Evolutionary conservation across 2,329 filamentous ascomycete genomes (phyloP), one percentile per base, ranked within the genome.

Genomic region (Microsporum audouinii): DNA sequence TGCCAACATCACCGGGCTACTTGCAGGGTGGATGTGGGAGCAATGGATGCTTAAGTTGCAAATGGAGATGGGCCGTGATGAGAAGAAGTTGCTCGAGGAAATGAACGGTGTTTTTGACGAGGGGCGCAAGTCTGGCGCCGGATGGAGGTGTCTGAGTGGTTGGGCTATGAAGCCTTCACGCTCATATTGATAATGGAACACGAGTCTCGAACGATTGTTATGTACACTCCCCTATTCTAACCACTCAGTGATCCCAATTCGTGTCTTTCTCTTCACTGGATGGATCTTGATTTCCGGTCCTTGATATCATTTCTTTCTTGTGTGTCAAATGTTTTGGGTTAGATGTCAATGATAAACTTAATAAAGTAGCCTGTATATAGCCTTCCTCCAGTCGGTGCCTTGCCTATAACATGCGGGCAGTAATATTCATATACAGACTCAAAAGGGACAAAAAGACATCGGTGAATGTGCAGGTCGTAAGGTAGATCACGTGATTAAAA

Each of bases 11-110:
- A 88, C 88, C 10, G 91, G 91, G 23, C 77, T 97, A 45, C 84
- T 92, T 0, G 94, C 90, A 3, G 86, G 88, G 31, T 94, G 91
- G 86, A 86, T 86, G 72, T 99, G 91, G 92, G 94, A 99, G 81
- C 88, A 89, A 72, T 99, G 94, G 94, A 82, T 97, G 73, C 77
- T 96, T 66, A 89, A 90, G 70, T 82, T 92, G 68, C 88, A 94
- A 76, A 83, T 87, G 76, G 91, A 96, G 78, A 94, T 89, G 70
- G 88, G 88, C 31, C 86, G 89, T 70, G 78, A 79, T 38, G 77
- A 79, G 61, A 72, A 75, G 55, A 77, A 74, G 62, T 72, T 82
- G 59, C 68, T 85, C 58, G 80, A 83, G 62, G 77, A 81, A 31
- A 77, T 85, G 17, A 78, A 80, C 23, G 77, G 78, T 63, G 78